These are phyloP conservation scores for Penicillium brevicompactum DNA, from an alignment of 2,329 filamentous ascomycete genomes.

Conservation along the genomic window DNA sequence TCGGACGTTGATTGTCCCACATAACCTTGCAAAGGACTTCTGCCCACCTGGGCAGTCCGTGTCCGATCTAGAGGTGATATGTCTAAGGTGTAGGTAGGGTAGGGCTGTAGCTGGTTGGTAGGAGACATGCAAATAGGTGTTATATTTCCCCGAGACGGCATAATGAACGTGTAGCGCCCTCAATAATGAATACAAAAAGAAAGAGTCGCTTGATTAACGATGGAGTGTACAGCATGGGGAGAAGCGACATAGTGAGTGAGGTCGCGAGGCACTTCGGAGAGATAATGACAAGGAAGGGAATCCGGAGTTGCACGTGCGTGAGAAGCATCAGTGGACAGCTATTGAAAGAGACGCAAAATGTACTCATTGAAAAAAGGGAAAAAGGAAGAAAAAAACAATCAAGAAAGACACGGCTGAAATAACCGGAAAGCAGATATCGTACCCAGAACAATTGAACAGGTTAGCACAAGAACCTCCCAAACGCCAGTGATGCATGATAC, in stretches of 20 bases:
- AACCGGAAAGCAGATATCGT: conserved; percentile 19
- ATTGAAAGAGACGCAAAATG: conserved; percentile 2
- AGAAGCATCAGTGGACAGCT: conserved; percentile 15
- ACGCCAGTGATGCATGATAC: conserved; percentile 43
- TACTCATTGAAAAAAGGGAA: conserved; percentile 17
- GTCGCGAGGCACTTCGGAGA: conserved; percentile 26
- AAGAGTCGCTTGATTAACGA: background rate
- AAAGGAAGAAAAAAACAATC: conserved; percentile 17
- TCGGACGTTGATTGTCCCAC: too few species aligned
- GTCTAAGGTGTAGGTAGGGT: too few species aligned
- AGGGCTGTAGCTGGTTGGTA: too few species aligned
- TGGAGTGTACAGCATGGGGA: conserved; percentile 20
- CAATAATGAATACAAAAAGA: too few species aligned
- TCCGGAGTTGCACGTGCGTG: conserved; percentile 31
- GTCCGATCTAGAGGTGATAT: too few species aligned
- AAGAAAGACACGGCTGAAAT: conserved; percentile 21
- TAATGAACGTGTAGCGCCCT: too few species aligned
- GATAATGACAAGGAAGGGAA: conserved; percentile 27
- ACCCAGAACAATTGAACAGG: conserved; percentile 21
- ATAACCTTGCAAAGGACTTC: too few species aligned
- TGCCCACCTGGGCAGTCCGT: too few species aligned
- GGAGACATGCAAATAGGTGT: too few species aligned
- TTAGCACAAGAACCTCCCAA: conserved; percentile 32
- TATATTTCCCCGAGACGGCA: too few species aligned
- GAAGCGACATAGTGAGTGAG: conserved; percentile 20